A percentile compares a stretch with the other conserved stretches of the same genome.
These are phyloP conservation scores for Xerocomus brunneocitrinus DNA, from an alignment of 768 basidiomycete genomes.

Conservation along the genomic window DNA sequence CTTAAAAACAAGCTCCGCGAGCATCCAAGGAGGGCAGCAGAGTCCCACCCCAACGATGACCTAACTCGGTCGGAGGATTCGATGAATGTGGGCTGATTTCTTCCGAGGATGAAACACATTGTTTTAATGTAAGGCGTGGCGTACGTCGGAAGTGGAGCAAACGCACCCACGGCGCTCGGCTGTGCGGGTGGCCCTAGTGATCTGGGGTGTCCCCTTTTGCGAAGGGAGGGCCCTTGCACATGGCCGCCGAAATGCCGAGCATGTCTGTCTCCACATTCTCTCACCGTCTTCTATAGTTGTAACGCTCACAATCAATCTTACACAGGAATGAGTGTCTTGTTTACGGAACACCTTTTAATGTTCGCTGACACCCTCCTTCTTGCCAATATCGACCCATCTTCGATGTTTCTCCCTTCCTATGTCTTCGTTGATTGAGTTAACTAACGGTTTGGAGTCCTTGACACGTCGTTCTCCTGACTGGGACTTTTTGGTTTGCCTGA, in stretches of 20 bases:
- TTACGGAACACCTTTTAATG: slow-evolving; percentile 29
- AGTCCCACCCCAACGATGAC: slow-evolving; percentile 13
- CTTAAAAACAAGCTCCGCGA: slow-evolving; percentile 28
- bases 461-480: slow-evolving; percentile 27
- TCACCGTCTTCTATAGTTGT: slow-evolving; percentile 27
- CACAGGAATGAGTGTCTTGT: slow-evolving; percentile 28
- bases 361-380: slow-evolving; percentile 18
- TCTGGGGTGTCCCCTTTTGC: slow-evolving; percentile 26
- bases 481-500: slow-evolving; percentile 28
- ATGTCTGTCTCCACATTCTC: slow-evolving; percentile 33
- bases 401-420: slow-evolving; percentile 19
- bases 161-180: slow-evolving; percentile 20
- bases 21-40: slow-evolving; percentile 18
- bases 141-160: slow-evolving; percentile 21
- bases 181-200: slow-evolving; percentile 16
- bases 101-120: slow-evolving; percentile 15
- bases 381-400: slow-evolving; percentile 6
- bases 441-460: slow-evolving; percentile 22
- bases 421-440: slow-evolving; percentile 25
- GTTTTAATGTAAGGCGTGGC: slow-evolving; percentile 21
- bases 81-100: slow-evolving; percentile 30
- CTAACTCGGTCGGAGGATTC: slow-evolving; percentile 23
- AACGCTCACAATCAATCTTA: slow-evolving; percentile 27
- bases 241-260: slow-evolving; percentile 32
- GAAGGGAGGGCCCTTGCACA: slow-evolving; percentile 3